A percentile compares a stretch with the other conserved stretches of the same genome.
Evolutionary conservation across 306 rosid species (phyloP).

Genomic region (Psophocarpus tetragonolobus): DNA sequence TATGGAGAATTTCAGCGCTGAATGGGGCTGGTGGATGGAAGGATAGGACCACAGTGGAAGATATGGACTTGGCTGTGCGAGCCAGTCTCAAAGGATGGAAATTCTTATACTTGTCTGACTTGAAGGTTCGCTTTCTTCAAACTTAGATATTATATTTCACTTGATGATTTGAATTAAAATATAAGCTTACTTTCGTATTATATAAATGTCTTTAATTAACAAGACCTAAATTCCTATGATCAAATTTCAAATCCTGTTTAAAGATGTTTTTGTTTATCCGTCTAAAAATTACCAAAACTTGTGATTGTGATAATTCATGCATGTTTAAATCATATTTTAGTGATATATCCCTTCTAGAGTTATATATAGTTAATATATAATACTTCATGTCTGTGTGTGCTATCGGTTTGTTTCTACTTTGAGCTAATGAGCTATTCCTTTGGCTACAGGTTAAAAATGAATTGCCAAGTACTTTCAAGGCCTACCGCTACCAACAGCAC

Average conservation of each 20-base stretch:
- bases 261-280: not conserved
- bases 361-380: no score
- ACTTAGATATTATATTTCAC: not conserved
- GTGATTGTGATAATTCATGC: constrained; percentile 1
- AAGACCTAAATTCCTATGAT: not conserved
- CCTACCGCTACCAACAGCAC: constrained; percentile 94
- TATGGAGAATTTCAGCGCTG: constrained; percentile 91
- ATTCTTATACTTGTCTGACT: constrained; percentile 63
- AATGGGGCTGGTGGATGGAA: constrained; percentile 98
- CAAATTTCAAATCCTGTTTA: no score
- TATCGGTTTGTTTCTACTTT: not conserved
- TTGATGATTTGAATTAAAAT: not conserved
- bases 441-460: constrained; percentile 81
- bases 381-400: not conserved
- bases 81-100: constrained; percentile 99
- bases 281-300: not conserved
- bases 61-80: constrained; percentile 97
- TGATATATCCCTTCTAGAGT: not conserved
- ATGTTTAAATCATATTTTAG: constrained; percentile 1
- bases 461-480: constrained; percentile 95
- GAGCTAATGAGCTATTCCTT: not conserved
- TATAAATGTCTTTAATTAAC: not conserved
- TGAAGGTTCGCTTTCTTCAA: constrained; percentile 50
- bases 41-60: constrained; percentile 95
- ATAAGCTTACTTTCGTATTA: not conserved